These are phyloP conservation scores for Tuber brumale DNA, from an alignment of 495 filamentous ascomycete species.

Conservation along the genomic window DNA sequence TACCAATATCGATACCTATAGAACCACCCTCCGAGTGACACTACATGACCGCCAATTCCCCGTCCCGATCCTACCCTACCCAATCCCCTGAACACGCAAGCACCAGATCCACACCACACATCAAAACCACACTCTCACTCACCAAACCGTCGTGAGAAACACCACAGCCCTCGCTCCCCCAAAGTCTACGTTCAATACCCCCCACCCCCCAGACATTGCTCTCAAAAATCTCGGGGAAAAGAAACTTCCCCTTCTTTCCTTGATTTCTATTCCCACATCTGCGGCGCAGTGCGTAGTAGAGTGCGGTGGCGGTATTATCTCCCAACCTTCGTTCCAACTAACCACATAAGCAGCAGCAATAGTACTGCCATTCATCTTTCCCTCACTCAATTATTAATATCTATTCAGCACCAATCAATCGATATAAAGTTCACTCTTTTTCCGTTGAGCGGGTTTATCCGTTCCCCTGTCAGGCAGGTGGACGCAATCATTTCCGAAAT, in stretches of 20 bases:
- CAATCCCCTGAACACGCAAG: background rate
- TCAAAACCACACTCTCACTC: background rate
- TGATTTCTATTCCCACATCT: background rate
- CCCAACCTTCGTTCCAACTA: slow-evolving; percentile 1
- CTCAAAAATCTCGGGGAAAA: background rate
- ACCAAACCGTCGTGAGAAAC: background rate
- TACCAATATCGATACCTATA: background rate
- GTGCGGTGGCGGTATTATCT: background rate
- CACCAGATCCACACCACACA: background rate
- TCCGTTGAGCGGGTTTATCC: background rate
- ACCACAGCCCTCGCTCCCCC: background rate
- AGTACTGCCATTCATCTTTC: background rate
- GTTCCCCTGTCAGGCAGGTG: background rate
- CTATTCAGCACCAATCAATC: background rate
- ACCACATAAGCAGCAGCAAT: background rate
- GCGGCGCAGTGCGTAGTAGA: background rate
- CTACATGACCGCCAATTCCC: background rate
- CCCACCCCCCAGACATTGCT: background rate
- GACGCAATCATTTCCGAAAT: background rate
- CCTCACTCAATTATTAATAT: background rate
- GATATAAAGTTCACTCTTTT: background rate
- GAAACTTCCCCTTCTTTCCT: background rate
- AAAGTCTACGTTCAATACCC: no score
- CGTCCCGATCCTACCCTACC: background rate
- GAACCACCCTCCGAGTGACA: background rate